Evolutionary conservation across 2,329 filamentous ascomycete genomes (phyloP).

Genomic region (Myriosclerotinia scirpicola): DNA sequence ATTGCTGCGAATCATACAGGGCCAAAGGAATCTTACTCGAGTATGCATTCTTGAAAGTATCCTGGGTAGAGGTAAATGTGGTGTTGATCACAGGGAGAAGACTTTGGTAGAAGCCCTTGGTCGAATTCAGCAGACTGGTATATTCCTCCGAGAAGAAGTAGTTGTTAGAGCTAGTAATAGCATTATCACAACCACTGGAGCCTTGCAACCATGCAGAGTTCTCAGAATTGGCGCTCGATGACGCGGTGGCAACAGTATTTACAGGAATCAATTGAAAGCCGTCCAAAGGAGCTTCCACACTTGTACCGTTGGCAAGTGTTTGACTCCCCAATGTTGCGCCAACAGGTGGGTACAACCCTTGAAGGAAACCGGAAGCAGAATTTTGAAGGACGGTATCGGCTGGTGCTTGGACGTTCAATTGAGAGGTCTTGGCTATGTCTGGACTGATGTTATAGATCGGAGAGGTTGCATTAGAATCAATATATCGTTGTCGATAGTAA

Average conservation of each 20-base stretch:
- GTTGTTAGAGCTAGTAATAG: slow-evolving; percentile 54
- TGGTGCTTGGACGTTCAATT: slow-evolving; percentile 72
- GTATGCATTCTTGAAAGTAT: slow-evolving; percentile 61
- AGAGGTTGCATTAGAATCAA: slow-evolving; percentile 56
- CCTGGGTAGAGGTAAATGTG: slow-evolving; percentile 49
- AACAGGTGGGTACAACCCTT: slow-evolving; percentile 82
- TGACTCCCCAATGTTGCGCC: slow-evolving; percentile 53
- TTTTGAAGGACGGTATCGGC: slow-evolving; percentile 75
- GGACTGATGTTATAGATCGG: slow-evolving; percentile 66
- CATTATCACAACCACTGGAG: slow-evolving; percentile 55
- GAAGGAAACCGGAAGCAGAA: slow-evolving; percentile 77
- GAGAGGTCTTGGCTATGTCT: slow-evolving; percentile 64
- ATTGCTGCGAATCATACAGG: not conserved
- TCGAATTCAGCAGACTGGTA: slow-evolving; percentile 47
- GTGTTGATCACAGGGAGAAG: slow-evolving; percentile 56
- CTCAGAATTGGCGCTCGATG: slow-evolving; percentile 56
- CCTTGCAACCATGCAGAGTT: slow-evolving; percentile 60
- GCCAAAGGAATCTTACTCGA: slow-evolving; percentile 50
- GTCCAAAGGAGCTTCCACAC: slow-evolving; percentile 64
- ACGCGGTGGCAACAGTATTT: slow-evolving; percentile 54
- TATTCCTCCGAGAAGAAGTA: slow-evolving; percentile 54
- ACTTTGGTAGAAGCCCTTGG: slow-evolving; percentile 59
- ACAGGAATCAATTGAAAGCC: slow-evolving; percentile 87
- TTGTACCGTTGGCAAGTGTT: slow-evolving; percentile 69
- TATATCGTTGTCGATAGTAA: slow-evolving; percentile 77